Percentiles rank a stretch among this genome's conserved stretches.
Conservation (phyloP, 306 rosid genomes). For the Cucumis sativus region DNA sequence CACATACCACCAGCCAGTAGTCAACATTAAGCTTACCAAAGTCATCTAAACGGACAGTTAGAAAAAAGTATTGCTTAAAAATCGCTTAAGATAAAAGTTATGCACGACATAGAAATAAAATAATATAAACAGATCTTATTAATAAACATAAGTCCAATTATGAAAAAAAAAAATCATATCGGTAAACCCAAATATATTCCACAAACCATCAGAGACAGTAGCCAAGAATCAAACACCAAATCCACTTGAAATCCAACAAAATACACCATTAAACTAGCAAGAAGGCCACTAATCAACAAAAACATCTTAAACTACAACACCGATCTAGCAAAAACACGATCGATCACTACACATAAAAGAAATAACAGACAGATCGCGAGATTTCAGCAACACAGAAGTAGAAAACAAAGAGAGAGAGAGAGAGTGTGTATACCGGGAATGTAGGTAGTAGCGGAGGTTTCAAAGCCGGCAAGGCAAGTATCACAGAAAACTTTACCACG, state of each 20-base stretch:
- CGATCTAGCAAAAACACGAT: not conserved
- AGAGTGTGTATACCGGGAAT: constrained; percentile 36
- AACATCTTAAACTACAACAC: not conserved
- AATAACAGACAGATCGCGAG: not conserved
- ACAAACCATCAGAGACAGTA: not conserved
- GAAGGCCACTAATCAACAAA: not conserved
- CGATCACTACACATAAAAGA: too few species aligned
- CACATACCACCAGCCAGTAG: not conserved
- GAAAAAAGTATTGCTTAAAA: too few species aligned
- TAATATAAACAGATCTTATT: not conserved
- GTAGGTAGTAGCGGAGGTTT: constrained; percentile 62
- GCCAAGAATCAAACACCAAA: not conserved
- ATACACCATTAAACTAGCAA: not conserved
- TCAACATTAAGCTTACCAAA: not conserved
- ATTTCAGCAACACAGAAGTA: not conserved
- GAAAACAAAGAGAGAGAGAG: not conserved
- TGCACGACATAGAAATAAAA: not conserved
- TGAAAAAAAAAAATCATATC: too few species aligned
- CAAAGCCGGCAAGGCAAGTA: constrained; percentile 71
- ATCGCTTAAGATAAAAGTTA: too few species aligned
- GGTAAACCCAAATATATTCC: not conserved
- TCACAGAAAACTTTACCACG: constrained; percentile 72
- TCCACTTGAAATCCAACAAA: not conserved
- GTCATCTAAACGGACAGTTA: too few species aligned
- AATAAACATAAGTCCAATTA: not conserved